These are phyloP conservation scores for Teratosphaeria viscida DNA, from an alignment of 2,329 filamentous ascomycete genomes.

Conservation along the genomic window DNA sequence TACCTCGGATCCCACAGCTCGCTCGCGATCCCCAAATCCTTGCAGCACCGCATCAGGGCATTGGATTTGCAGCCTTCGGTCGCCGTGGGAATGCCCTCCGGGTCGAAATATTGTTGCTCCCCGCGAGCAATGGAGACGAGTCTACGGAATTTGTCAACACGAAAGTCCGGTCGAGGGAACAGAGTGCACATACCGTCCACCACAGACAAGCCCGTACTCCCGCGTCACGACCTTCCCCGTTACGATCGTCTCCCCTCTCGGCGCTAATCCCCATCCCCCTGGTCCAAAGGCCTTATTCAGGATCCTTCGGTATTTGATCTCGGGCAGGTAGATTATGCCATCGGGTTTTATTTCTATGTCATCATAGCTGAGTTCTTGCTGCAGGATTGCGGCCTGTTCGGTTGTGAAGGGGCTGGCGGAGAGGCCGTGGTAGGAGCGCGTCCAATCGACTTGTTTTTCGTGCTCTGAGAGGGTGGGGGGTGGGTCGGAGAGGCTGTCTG, in stretches of 20 bases:
- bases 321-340: constrained; percentile 88
- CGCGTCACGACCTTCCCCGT: constrained; percentile 72
- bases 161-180: not conserved
- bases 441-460: constrained; percentile 62
- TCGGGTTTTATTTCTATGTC: constrained; percentile 98
- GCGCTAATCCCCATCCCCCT: constrained; percentile 89
- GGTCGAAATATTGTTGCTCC: constrained; percentile 85
- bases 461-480: constrained; percentile 38
- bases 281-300: constrained; percentile 87
- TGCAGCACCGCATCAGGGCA: constrained; percentile 95
- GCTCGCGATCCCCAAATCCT: constrained; percentile 87
- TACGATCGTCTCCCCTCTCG: constrained; percentile 73
- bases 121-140: constrained; percentile 87
- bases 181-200: constrained; percentile 60
- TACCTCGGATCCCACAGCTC: constrained; percentile 95
- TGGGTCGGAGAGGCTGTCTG: constrained; percentile 42
- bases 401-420: constrained; percentile 58
- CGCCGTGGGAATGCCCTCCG: constrained; percentile 83
- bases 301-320: constrained; percentile 94
- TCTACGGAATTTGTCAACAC: constrained; percentile 36
- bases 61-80: constrained; percentile 98
- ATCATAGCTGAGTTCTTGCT: constrained; percentile 53
- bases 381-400: constrained; percentile 58
- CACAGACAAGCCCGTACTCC: constrained; percentile 83
- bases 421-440: constrained; percentile 71